Base-by-base conservation (phyloP, 2,329 filamentous ascomycete genomes). In the Beauveria rudraprayagi region DNA sequence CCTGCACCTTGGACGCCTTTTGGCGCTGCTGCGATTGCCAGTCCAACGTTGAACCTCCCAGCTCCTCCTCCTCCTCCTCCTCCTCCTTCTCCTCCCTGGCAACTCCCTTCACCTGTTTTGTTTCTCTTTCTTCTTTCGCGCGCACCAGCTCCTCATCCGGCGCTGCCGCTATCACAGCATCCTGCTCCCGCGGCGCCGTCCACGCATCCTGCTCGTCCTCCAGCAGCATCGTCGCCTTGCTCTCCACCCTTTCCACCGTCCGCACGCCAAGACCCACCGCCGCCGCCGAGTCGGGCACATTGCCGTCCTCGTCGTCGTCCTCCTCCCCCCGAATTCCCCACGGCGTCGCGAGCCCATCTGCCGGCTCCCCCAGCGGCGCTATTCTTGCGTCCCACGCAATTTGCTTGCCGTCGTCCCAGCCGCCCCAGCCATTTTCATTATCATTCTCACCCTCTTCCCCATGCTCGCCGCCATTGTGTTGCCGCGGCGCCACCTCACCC, bases 1-100 rank as follows among this genome's bases (percentile, higher is more conserved):
- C 77, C 59, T 80, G 78, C 2, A 83, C 79, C 63, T 79, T 82
- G 8, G 77, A 78, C 0, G 67, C 65, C 56, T 76, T 69, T 41
- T 67, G 64, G 3, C 60, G 62, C 19, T 10, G 30, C 30, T 11
- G 30, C 30, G 30, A 34, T 34, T 34, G 30, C 30, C 30, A 34
- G 5, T 5, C 30, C 30, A 34, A 34, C 11, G 30, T 34, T 14
- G 11, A 34, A 34, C 11, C 30, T 34, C 11, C 30, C 30, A 5
- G 30, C 30, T 34, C 11, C 30, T 14, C 30, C 30, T 34, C 30
- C 30, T 34, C 30, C 30, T 34, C 30, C 11, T 5, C 24, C 30
- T 34, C 30, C 30, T 22, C 19, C 2, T 34, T 10, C 10, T 24
- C 24, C 30, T 34, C 11, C 11, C 30, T 3, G 11, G 5, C 30